These are phyloP conservation scores for Truncatella angustata DNA, from an alignment of 2,329 filamentous ascomycete species.

Conservation along the genomic window DNA sequence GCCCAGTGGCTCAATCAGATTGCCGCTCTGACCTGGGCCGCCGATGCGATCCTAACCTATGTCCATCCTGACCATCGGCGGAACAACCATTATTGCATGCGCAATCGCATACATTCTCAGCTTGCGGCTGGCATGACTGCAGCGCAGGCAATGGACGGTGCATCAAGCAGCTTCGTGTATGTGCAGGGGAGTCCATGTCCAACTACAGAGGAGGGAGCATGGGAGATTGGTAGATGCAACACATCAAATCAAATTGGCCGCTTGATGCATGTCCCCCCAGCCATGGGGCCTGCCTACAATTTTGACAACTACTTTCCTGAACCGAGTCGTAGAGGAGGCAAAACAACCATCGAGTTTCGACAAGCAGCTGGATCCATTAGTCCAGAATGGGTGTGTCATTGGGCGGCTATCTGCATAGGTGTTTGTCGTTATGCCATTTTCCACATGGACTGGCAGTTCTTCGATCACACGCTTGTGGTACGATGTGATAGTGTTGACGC, in stretches of 20 bases:
- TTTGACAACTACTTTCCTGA: conserved; percentile 1
- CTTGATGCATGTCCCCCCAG: neutral
- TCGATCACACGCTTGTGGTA: neutral
- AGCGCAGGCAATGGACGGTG: neutral
- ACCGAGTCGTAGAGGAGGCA: neutral
- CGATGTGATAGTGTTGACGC: neutral
- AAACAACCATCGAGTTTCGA: neutral
- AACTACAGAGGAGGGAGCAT: neutral
- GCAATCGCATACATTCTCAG: neutral
- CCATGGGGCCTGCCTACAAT: neutral
- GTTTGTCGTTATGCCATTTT: neutral
- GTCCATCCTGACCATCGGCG: neutral
- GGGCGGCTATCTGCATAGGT: too few species aligned
- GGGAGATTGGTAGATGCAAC: neutral
- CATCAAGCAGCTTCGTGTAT: too few species aligned
- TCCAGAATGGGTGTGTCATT: neutral
- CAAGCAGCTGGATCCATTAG: neutral
- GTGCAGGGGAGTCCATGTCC: neutral
- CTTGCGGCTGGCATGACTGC: neutral
- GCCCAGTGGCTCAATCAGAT: too few species aligned
- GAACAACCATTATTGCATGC: neutral
- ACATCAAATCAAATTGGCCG: neutral
- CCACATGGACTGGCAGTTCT: neutral
- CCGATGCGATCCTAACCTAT: neutral
- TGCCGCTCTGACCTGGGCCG: neutral